Evolutionary conservation across 75 land plant genomes (phyloP).

Genomic region (Larix kaempferi): DNA sequence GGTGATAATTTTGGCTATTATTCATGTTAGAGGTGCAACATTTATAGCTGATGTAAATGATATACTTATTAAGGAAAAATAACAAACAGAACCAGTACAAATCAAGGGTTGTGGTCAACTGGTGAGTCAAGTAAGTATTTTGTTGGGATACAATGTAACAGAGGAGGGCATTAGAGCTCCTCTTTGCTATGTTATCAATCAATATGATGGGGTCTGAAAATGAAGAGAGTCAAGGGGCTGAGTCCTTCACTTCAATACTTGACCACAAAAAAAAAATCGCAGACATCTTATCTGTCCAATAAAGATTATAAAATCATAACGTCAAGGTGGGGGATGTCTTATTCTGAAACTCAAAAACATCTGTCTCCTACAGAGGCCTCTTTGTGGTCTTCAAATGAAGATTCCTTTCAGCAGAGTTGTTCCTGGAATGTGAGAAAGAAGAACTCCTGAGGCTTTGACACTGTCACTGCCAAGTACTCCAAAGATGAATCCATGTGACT

Average conservation of each 20-base stretch:
- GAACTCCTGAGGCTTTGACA: too few relatives aligned
- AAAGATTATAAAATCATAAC: conserved; percentile 25
- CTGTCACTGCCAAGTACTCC: too few relatives aligned
- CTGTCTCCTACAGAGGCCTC: conserved; percentile 9
- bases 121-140: too few relatives aligned
- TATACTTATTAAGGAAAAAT: too few relatives aligned
- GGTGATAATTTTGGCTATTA: too few relatives aligned
- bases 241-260: conserved; percentile 13
- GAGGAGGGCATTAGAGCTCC: background rate
- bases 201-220: conserved; percentile 32
- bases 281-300: conserved; percentile 21
- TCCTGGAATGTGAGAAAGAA: too few relatives aligned
- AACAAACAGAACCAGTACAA: too few relatives aligned
- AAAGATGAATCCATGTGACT: too few relatives aligned
- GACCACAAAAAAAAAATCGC: conserved; percentile 16
- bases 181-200: background rate
- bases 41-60: too few relatives aligned
- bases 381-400: background rate
- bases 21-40: too few relatives aligned
- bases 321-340: conserved; percentile 18
- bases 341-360: conserved; percentile 3
- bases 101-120: too few relatives aligned
- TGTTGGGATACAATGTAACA: background rate
- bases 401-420: conserved; percentile 1
- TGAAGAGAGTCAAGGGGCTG: conserved; percentile 13